phyloP scores from a whole-genome alignment of 768 basidiomycete species.

The Imleria badia region DNA sequence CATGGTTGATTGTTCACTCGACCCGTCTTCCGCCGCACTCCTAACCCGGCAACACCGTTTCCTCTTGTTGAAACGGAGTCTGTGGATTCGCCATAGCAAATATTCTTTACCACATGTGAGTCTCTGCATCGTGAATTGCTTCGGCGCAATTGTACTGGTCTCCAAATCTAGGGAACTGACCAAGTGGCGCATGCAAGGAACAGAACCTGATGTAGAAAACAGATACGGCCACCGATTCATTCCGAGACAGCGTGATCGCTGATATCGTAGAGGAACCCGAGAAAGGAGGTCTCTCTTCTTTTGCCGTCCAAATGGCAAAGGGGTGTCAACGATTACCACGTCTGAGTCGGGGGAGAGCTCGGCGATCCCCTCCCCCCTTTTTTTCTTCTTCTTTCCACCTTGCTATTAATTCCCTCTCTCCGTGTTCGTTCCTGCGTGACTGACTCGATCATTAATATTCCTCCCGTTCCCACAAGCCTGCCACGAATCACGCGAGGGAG shows the following conservation, averaged over 20 bases:
- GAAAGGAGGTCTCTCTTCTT: slow-evolving; percentile 7
- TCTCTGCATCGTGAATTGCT: slow-evolving; percentile 8
- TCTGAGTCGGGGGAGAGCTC: background rate
- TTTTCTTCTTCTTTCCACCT: background rate
- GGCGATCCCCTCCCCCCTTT: background rate
- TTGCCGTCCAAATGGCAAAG: slow-evolving; percentile 2
- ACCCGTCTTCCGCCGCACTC: background rate
- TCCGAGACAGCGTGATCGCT: background rate
- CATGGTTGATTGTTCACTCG: background rate
- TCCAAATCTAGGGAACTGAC: background rate
- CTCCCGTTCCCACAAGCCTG: background rate
- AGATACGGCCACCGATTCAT: background rate
- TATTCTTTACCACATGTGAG: background rate
- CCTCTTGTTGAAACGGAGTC: slow-evolving; percentile 1
- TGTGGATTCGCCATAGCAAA: slow-evolving; percentile 11
- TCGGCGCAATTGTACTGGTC: background rate
- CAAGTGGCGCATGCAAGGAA: slow-evolving; percentile 1
- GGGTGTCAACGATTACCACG: background rate
- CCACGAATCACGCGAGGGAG: slow-evolving; percentile 42
- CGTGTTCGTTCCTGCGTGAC: background rate
- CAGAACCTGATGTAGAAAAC: background rate
- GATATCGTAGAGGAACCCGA: background rate
- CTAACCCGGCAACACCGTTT: background rate
- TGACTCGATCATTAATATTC: background rate
- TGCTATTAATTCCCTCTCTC: background rate